phyloP scores from a whole-genome alignment of 2,329 filamentous ascomycete genomes.

The Xylaria hypoxylon region DNA sequence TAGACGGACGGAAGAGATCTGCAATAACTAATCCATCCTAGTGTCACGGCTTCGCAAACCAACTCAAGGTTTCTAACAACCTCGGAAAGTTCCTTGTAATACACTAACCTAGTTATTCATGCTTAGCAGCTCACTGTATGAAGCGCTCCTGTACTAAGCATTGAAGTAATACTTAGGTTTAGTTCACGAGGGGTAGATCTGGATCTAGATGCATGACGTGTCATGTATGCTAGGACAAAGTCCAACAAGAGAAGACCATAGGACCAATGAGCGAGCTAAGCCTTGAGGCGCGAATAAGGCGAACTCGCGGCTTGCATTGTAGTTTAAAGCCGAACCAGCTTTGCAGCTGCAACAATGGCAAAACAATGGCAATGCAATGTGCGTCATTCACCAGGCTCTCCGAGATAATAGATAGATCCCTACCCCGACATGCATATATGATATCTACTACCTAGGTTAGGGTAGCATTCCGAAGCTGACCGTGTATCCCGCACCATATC shows the following conservation, averaged over 20 bases:
- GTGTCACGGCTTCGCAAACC: no score
- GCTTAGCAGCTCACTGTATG: no score
- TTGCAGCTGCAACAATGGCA: not conserved
- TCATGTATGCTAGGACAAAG: not conserved
- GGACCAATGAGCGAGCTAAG: conserved; percentile 15
- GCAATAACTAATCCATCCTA: no score
- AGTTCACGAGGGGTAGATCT: not conserved
- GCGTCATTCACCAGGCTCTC: conserved; percentile 1
- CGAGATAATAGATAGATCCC: conserved; percentile 1
- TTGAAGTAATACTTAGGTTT: not conserved
- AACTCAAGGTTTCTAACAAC: no score
- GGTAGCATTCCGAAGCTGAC: conserved; percentile 30
- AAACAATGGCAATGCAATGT: no score
- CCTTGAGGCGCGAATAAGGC: not conserved
- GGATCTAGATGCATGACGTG: conserved; percentile 2
- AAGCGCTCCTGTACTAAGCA: no score
- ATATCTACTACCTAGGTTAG: conserved; percentile 7
- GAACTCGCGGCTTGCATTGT: not conserved
- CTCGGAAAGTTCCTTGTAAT: no score
- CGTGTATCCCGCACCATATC: conserved; percentile 9
- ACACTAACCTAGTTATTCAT: no score
- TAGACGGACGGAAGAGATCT: no score
- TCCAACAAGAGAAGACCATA: conserved; percentile 22
- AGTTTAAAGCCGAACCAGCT: conserved; percentile 11
- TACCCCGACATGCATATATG: not conserved